Evolutionary conservation across 352 stramenopile genomes (phyloP), one percentile per base, ranked within the genome.

Genomic region (Pythium vanterpoolii): DNA sequence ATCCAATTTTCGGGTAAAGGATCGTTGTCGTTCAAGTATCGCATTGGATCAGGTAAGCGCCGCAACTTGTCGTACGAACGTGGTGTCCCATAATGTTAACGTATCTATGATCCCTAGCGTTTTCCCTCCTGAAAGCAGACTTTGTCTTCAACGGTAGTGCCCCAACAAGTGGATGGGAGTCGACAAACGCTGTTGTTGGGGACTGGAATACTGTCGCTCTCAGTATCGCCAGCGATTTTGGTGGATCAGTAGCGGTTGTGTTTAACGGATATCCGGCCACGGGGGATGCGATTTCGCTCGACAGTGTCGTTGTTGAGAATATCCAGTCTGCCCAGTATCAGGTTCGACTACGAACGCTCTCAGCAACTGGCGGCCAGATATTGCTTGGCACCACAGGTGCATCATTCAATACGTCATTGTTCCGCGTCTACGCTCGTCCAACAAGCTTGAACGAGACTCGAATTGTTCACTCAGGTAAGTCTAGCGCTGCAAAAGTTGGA

Each of bases 341-440:
- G 8, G 72, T 68, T 28, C 42, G 43, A 19, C 40, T 82, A 7
- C 43, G 69, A 5, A 49, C 72, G 27, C 3, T 74, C 33, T 45
- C 56, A 1, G 56, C 72, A 3, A 85, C 76, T n/a, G 78, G 76
- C 21, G 78, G 78, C 8, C 74, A 75, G 63, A 65, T 86, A 30
- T 43, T 59, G 16, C n/a, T 86, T 9, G 23, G 54, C 2, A 50
- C 74, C 5, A 40, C 48, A 14, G 48, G 53, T 4, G 43, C 43
- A 0, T 36, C 56, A 2, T 18, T 52, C 24, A 45, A 66, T 6
- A 48, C 68, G 5, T 36, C 76, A 26, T 56, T 79, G 1, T 75
- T 72, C 56, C 62, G 69, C n/a, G 73, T 73, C 8, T 69, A 76
- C n/a, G 63, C 27, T 52, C 51, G 27, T 50, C 21, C 8, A 21